Conservation (phyloP, 140 eudicot species). For the Flaveria floridana region DNA sequence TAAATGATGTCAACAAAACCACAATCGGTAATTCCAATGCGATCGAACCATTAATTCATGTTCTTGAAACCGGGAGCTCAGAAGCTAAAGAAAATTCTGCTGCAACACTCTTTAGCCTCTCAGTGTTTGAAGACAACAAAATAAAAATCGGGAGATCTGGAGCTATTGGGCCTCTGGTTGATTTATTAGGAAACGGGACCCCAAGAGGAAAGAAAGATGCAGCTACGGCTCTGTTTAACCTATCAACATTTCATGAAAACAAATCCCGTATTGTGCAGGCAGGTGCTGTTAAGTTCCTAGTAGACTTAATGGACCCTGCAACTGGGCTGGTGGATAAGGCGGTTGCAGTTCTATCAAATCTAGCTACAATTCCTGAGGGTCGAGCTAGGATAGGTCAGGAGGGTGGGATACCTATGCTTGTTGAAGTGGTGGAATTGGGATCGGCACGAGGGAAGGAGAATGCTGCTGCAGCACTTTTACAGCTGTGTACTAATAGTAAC, state of each 20-base stretch:
- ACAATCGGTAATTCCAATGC: slow-evolving; percentile 75
- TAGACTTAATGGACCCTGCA: slow-evolving; percentile 73
- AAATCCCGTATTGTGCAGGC: slow-evolving; percentile 69
- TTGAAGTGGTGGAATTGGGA: slow-evolving; percentile 84
- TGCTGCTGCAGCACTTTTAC: slow-evolving; percentile 89
- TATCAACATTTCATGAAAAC: slow-evolving; percentile 72
- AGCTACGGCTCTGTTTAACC: slow-evolving; percentile 79
- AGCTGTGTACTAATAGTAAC: slow-evolving; percentile 70
- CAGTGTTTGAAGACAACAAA: slow-evolving; percentile 68
- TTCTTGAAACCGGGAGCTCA: slow-evolving; percentile 73
- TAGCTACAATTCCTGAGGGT: slow-evolving; percentile 55
- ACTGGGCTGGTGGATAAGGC: slow-evolving; percentile 62
- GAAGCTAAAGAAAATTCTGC: slow-evolving; percentile 94
- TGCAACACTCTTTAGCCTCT: slow-evolving; percentile 84
- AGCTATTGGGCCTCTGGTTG: slow-evolving; percentile 55
- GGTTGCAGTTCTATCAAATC: slow-evolving; percentile 56
- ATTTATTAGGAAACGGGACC: slow-evolving; percentile 47
- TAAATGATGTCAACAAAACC: slow-evolving; percentile 75
- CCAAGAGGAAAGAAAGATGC: slow-evolving; percentile 62
- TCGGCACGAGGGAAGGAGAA: slow-evolving; percentile 92
- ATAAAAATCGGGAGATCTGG: slow-evolving; percentile 57
- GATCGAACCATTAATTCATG: slow-evolving; percentile 80
- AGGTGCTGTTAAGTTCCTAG: slow-evolving; percentile 76
- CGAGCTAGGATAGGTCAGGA: slow-evolving; percentile 60
- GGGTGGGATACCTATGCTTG: slow-evolving; percentile 73